Evolutionary conservation across 2,329 filamentous ascomycete genomes (phyloP), one percentile per base, ranked within the genome.

Genomic region (Parafenestella ontariensis): DNA sequence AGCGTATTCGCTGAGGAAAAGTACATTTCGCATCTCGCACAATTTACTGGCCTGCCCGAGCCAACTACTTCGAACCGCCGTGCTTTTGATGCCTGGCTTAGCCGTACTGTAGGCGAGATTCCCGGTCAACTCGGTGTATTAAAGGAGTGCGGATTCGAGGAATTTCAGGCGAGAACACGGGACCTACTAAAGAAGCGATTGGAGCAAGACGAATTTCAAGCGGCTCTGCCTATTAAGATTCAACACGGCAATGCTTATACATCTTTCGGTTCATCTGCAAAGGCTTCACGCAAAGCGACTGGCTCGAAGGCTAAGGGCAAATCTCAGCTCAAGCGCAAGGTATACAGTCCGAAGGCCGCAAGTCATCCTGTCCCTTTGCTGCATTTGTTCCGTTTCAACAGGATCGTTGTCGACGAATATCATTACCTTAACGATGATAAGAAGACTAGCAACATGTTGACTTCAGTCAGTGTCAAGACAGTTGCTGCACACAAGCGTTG

Each of bases 381-480:
- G 0, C 85, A 89, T 54, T 79, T 86, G 62, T 89, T 89, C 65
- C 70, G 76, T 2, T 89, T 85, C 67, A 83, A 83, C 49, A 79
- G 87, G 5, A 54, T 89, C 0, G 80, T 89, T 1, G 76, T 89
- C 1, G 87, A 90, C 56, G 87, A 90, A 59, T 89, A 85, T 59
- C 84, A 86, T 0, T 87, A 88, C 57, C 73, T 83, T 5, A 76
- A 78, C 18, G 61, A 40, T 65, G 75, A 15, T 69, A 79, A 45
- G 73, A 78, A 54, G 23, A 47, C 56, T 3, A 53, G 56, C 4
- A 70, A 62, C 20, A 45, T 57, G 21, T 21, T 66, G 1, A 54
- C 65, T 1, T 68, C 65, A 1, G 68, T 77, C 0, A 74, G 77
- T 0, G 71, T 86, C 5, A 73, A 79, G 6, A 74, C 73, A 0